phyloP scores from a whole-genome alignment of 768 basidiomycete species.

The Boletus pseudo-olivaceus region DNA sequence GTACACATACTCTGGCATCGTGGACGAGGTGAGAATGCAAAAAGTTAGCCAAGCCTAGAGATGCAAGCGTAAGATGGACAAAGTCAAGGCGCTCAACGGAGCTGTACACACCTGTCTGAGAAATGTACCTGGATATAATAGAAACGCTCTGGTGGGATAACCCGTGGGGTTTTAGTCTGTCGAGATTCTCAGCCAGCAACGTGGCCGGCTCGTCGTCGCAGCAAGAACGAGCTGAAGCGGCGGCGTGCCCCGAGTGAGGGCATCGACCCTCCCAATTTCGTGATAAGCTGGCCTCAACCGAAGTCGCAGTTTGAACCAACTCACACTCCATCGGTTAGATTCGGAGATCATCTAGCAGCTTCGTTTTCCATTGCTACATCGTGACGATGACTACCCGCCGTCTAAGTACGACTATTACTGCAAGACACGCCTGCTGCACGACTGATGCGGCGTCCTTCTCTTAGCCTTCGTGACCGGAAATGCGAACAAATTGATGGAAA shows the following conservation, averaged over 20 bases:
- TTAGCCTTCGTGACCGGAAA: constrained; percentile 95
- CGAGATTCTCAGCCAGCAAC: constrained; percentile 4
- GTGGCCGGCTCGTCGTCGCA: constrained; percentile 11
- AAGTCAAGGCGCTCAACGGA: not conserved
- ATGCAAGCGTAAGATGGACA: not conserved
- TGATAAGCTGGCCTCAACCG: not conserved
- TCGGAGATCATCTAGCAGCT: not conserved
- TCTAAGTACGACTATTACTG: constrained; percentile 23
- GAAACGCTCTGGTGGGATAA: not conserved
- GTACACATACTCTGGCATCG: constrained; percentile 82
- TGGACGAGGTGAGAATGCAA: constrained; percentile 2
- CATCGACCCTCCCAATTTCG: not conserved
- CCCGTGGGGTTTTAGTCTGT: not conserved
- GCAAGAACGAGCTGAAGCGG: constrained; percentile 5
- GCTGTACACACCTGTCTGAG: constrained; percentile 1
- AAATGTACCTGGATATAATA: not conserved
- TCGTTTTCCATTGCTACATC: not conserved
- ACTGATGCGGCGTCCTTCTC: constrained; percentile 11
- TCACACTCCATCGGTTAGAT: not conserved
- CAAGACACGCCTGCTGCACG: not conserved
- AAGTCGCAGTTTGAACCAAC: not conserved
- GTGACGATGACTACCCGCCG: constrained; percentile 20
- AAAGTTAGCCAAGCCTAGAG: not conserved
- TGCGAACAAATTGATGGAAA: constrained; percentile 87
- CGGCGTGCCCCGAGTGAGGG: constrained; percentile 3